A percentile compares a stretch with the other conserved stretches of the same genome.
Evolutionary conservation across 2,329 filamentous ascomycete species (phyloP).

Genomic region (Coniochaeta prunicola): DNA sequence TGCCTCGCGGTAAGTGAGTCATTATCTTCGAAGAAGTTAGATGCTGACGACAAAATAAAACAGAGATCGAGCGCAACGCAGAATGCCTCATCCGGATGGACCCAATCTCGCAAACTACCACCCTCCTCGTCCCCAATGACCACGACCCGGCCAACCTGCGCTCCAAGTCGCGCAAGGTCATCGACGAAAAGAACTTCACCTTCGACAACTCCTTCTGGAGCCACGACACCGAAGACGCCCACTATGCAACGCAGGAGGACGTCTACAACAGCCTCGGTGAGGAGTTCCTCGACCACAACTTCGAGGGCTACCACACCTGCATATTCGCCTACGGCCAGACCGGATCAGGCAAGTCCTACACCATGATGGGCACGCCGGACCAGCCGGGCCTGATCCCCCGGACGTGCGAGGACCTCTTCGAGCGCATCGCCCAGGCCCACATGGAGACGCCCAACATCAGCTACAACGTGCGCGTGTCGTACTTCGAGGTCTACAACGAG

Average conservation of each 20-base stretch:
- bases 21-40: conserved; percentile 8
- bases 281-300: conserved; percentile 98
- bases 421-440: conserved; percentile 72
- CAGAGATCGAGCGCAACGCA: conserved; percentile 75
- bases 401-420: conserved; percentile 92
- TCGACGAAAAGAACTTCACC: conserved; percentile 85
- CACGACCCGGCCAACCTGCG: conserved; percentile 45
- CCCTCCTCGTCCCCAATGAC: conserved; percentile 48
- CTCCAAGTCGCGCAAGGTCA: conserved; percentile 61
- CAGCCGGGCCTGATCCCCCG: conserved; percentile 88
- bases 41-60: neutral
- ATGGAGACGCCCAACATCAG: conserved; percentile 85
- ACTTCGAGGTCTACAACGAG: conserved; percentile 99
- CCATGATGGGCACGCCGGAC: conserved; percentile 87
- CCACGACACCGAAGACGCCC: conserved; percentile 67
- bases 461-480: conserved; percentile 95
- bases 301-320: conserved; percentile 97
- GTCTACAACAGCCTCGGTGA: conserved; percentile 92
- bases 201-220: conserved; percentile 99
- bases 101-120: conserved; percentile 77
- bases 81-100: conserved; percentile 91
- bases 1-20: conserved; percentile 59
- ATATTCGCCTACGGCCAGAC: conserved; percentile 99
- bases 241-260: conserved; percentile 89
- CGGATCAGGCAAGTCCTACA: conserved; percentile 95